Conservation (phyloP, 306 rosid genomes). For the Mimosa bimucronata region DNA sequence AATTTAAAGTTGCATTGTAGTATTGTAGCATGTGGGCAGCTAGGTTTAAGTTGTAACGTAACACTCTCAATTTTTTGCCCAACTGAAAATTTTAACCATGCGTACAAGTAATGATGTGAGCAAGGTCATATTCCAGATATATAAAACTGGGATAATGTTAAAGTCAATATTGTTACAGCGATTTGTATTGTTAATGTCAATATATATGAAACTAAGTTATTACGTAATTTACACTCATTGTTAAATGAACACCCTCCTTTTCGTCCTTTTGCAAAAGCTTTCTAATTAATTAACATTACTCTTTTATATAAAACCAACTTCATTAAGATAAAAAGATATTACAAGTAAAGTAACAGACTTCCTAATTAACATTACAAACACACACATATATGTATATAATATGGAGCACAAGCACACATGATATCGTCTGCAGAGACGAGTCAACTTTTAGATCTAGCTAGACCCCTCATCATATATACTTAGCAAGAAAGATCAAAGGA, state of each 20-base stretch:
- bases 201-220: too few relatives aligned
- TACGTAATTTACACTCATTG: background rate
- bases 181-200: too few relatives aligned
- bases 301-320: too few relatives aligned
- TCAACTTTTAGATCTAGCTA: background rate
- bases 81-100: background rate
- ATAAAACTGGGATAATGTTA: background rate
- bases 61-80: too few relatives aligned
- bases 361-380: background rate
- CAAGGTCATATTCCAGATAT: background rate
- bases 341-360: too few relatives aligned
- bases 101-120: background rate
- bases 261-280: background rate
- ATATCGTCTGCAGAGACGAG: background rate
- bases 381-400: too few relatives aligned
- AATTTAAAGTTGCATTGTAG: too few relatives aligned
- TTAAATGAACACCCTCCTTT: background rate
- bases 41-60: too few relatives aligned
- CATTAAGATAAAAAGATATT: too few relatives aligned
- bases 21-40: too few relatives aligned
- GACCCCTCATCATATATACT: background rate
- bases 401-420: background rate
- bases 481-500: conserved; percentile 18
- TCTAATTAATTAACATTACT: too few relatives aligned
- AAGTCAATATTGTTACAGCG: background rate